Evolutionary conservation across 1,139 yeast species (phyloP).

Genomic region (Magnusiomyces suaveolens): DNA sequence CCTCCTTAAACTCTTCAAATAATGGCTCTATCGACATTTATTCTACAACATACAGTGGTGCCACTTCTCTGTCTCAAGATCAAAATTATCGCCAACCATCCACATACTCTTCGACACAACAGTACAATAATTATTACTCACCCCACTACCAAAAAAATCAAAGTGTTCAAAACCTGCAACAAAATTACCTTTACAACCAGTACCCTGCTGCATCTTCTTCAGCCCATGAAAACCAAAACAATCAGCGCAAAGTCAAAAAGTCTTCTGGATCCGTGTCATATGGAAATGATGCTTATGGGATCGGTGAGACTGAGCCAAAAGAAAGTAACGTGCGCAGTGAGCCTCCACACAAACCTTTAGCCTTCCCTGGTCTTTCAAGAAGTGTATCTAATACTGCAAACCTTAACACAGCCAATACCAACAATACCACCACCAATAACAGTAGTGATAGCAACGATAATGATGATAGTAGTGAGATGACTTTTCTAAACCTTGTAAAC

Average conservation of each 20-base stretch:
- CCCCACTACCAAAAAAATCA: neutral
- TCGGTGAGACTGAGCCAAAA: conserved; percentile 1
- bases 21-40: neutral
- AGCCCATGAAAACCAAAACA: neutral
- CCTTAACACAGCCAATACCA: neutral
- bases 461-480: neutral
- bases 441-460: neutral
- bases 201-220: neutral
- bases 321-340: conserved; percentile 5
- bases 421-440: neutral
- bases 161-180: neutral
- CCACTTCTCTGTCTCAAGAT: neutral
- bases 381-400: neutral
- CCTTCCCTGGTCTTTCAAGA: neutral
- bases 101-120: neutral
- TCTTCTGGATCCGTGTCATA: neutral
- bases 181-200: neutral
- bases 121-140: neutral
- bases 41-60: neutral
- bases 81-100: neutral
- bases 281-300: neutral
- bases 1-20: neutral
- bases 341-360: neutral
- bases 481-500: neutral
- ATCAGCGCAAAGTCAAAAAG: neutral